Evolutionary conservation across 1,139 yeast species (phyloP).

Genomic region (Chernovozyma sophiae-reginae): DNA sequence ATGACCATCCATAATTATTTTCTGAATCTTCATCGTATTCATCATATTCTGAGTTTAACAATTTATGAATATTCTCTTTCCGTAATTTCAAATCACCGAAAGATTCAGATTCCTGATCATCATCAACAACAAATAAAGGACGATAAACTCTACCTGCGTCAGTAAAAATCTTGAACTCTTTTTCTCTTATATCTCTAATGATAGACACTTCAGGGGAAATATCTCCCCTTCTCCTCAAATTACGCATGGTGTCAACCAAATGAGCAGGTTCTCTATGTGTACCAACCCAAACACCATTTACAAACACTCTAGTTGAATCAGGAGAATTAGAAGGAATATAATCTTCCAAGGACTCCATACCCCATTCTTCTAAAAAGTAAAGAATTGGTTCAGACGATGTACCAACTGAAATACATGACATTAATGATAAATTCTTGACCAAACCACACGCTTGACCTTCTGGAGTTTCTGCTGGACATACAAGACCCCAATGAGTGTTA

Average conservation of each 20-base stretch:
- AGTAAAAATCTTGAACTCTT: constrained; percentile 91
- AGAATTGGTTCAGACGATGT: constrained; percentile 94
- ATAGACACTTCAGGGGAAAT: constrained; percentile 95
- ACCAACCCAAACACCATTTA: constrained; percentile 99
- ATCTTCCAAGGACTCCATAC: constrained; percentile 96
- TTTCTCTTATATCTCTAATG: constrained; percentile 94
- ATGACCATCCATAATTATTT: constrained; percentile 74
- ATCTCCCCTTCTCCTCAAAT: constrained; percentile 92
- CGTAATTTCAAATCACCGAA: constrained; percentile 78
- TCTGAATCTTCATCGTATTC: constrained; percentile 57
- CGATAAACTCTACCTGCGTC: constrained; percentile 99
- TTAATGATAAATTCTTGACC: constrained; percentile 89
- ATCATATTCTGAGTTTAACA: constrained; percentile 60
- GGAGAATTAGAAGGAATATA: constrained; percentile 91
- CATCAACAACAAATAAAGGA: constrained; percentile 88
- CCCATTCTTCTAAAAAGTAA: constrained; percentile 97
- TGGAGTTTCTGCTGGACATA: constrained; percentile 99
- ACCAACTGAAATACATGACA: constrained; percentile 98
- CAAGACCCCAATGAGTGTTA: constrained; percentile 99
- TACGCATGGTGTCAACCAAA: constrained; percentile 85
- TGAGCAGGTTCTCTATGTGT: constrained; percentile 94
- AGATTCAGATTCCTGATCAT: constrained; percentile 70
- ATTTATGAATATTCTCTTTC: constrained; percentile 75
- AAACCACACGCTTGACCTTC: constrained; percentile 99
- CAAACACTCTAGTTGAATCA: constrained; percentile 90